Base-by-base conservation (phyloP, 768 basidiomycete species). In the Boletus patriciae region DNA sequence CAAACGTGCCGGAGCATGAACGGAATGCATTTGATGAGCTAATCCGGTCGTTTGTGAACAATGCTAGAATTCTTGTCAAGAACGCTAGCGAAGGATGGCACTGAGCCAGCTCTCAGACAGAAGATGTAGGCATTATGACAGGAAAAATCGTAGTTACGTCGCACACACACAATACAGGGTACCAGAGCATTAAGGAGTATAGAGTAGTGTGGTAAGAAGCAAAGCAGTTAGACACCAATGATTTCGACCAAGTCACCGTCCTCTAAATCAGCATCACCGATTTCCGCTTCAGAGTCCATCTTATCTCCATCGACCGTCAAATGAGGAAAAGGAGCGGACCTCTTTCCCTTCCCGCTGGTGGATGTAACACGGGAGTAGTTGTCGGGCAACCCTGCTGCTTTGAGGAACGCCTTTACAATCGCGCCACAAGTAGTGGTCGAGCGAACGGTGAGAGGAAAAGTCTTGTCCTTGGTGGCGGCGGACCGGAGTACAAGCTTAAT, bases 41-140 rank as follows among this genome's bases (percentile, higher is more conserved):
- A 56, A 85, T 99, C 43, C 85, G 91, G 46, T 92, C 90, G 15
- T 91, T 97, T 61, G 86, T 99, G 48, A 97, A 98, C 66, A 95
- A 97, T 61, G 85, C 92, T 4, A 81, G 97, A 59, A 94, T 97
- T 73, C 72, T 98, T 46, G 86, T 87, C 50, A 83, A 91, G 63
- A 97, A 96, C 72, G 82, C 83, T 6, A 76, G 61, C 12, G 83
- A 79, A n/a, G 75, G 75, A 27, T 83, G 78, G 81, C 73, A 67
- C 18, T 66, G 44, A 63, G 23, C 42, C 25, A 18, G 18, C 4
- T 33, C 13, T 51, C 33, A 3, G n/a, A 29, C 19, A 34, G 16
- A n/a, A 48, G 46, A 27, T 29, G 36, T 48, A 42, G 29, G 36
- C n/a, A 37, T 52, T 38, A 21, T 37, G 27, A 13, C 23, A 46